These are phyloP conservation scores for Verbena officinalis DNA, from an alignment of 257 asterid species.

Conservation along the genomic window DNA sequence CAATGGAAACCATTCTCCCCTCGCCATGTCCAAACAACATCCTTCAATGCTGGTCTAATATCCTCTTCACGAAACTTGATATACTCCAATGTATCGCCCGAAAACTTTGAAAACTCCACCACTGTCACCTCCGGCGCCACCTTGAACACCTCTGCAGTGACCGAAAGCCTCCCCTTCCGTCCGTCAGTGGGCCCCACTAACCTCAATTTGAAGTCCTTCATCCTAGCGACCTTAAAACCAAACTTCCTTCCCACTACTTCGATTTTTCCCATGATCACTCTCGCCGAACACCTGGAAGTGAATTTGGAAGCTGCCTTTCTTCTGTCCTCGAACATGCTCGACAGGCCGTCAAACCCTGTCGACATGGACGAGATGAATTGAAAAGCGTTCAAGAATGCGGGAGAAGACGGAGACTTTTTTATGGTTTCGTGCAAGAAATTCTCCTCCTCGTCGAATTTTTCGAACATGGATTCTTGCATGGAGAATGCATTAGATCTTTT, in stretches of 20 bases:
- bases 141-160: conserved; percentile 58
- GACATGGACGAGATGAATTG: conserved; percentile 68
- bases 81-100: conserved; percentile 70
- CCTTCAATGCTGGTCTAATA: conserved; percentile 59
- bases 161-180: conserved; percentile 50
- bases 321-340: conserved; percentile 54
- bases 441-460: conserved; percentile 43
- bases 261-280: conserved; percentile 35
- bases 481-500: conserved; percentile 38
- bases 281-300: conserved; percentile 44
- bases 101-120: conserved; percentile 61
- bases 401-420: conserved; percentile 58
- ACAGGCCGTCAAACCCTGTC: conserved; percentile 53
- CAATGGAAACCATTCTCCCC: conserved; percentile 27
- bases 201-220: conserved; percentile 45
- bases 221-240: conserved; percentile 43
- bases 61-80: conserved; percentile 62
- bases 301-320: conserved; percentile 46
- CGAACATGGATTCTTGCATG: conserved; percentile 24
- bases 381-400: conserved; percentile 59
- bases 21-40: conserved; percentile 65
- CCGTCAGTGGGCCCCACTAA: conserved; percentile 50
- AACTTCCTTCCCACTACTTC: conserved; percentile 44
- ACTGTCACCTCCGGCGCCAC: conserved; percentile 72
- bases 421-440: conserved; percentile 28